Conservation (phyloP, 208 protist species). For the Porcisia deanei region DNA sequence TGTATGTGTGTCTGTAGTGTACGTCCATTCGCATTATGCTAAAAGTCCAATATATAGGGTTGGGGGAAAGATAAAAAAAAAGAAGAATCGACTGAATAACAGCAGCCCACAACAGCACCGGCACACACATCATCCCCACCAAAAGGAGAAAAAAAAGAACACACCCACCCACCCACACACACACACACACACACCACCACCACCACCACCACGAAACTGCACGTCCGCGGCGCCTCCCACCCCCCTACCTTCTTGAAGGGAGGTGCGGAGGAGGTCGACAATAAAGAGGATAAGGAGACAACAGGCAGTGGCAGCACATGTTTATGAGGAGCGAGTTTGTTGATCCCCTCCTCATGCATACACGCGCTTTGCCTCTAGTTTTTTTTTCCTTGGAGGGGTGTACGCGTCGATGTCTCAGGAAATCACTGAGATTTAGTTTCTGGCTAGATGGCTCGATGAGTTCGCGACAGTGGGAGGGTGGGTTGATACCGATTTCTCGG, state of each 20-base stretch:
- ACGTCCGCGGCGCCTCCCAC: no score
- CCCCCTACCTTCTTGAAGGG: neutral
- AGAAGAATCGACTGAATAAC: neutral
- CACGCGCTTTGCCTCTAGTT: neutral
- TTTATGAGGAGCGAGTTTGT: neutral
- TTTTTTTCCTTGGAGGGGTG: neutral
- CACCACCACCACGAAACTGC: neutral
- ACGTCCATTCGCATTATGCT: neutral
- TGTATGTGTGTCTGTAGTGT: neutral
- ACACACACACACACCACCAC: no score
- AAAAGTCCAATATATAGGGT: no score
- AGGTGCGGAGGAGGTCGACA: neutral
- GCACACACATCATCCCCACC: no score
- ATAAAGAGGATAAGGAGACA: neutral
- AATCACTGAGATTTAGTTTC: neutral
- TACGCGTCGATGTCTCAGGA: neutral
- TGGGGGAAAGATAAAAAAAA: neutral
- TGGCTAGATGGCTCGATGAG: neutral
- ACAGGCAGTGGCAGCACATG: neutral
- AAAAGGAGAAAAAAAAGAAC: no score
- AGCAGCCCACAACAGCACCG: no score
- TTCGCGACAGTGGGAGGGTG: neutral
- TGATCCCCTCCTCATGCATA: neutral
- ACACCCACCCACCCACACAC: no score
- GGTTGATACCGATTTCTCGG: conserved; percentile 1